Evolutionary conservation across 1,284 basidiomycete genomes (phyloP), one percentile per base, ranked within the genome.

Genomic region (Exsudoporus floridanus): DNA sequence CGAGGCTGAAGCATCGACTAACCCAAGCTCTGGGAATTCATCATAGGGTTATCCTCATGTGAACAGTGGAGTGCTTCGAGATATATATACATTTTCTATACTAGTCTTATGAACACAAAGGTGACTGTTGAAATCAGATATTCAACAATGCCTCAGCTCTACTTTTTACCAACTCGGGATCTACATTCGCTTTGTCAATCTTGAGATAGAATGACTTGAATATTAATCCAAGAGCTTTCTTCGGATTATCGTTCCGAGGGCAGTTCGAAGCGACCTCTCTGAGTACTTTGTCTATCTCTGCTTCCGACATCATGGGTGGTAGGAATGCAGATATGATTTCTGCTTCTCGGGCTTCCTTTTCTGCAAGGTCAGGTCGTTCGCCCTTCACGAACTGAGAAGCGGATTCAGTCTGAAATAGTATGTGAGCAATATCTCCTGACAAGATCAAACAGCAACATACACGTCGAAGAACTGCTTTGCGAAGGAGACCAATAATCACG

Each of bases 151-250:
- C 69, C 36, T 77, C 72, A 12, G 77, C 74, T 57, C 79, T 76
- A 46, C 71, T 65, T 58, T 79, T 84, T 14, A 89, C 83, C 38
- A 82, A 62, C 41, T 77, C 73, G 2, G 79, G 60, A 60, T 86
- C 80, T 2, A 88, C 84, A 18, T 64, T 67, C 7, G 78, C 76
- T 60, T 77, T 82, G 64, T 88, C 83, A 4, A 88, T 75, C 53
- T 73, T 71, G 14, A 73, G 64, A 65, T 85, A 88, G 64, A 89
- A 88, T 14, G 71, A 68, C 63, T 84, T 86, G 69, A 84, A 78
- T 53, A 87, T 67, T 37, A 69, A 61, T 41, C 83, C 83, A 16
- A 73, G 56, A 55, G 66, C 60, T 65, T 74, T 72, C 61, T 77
- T 69, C 56, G 72, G 54, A 58, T 73, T 60, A 60, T 46, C 58